These are phyloP conservation scores for Metarhizium brunneum DNA, from an alignment of 2,329 filamentous ascomycete species.

Conservation along the genomic window DNA sequence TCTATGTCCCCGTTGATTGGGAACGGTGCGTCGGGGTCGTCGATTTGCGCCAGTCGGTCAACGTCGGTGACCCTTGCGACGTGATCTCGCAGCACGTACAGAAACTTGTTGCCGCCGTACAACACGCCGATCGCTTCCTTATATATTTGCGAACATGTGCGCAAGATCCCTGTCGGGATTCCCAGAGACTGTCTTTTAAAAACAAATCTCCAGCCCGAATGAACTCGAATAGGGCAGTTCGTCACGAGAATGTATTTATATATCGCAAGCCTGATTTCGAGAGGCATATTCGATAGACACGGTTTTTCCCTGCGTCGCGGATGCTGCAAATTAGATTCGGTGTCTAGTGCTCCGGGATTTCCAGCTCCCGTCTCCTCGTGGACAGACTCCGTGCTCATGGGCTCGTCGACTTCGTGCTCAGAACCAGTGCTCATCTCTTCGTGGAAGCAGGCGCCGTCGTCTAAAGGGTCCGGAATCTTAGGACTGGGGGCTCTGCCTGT, in stretches of 20 bases:
- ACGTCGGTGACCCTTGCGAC: constrained; percentile 11
- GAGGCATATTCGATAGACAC: constrained; percentile 11
- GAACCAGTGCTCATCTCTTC: background rate
- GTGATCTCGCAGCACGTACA: constrained; percentile 34
- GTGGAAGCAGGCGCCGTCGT: background rate
- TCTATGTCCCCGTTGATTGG: constrained; percentile 1
- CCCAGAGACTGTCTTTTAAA: constrained; percentile 18
- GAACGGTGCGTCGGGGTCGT: constrained; percentile 5
- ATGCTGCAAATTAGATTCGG: background rate
- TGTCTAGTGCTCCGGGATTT: background rate
- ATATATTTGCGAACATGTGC: constrained; percentile 22
- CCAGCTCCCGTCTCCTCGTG: background rate
- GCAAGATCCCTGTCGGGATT: constrained; percentile 28
- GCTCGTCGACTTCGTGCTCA: background rate
- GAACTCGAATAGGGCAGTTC: constrained; percentile 21
- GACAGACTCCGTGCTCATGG: background rate
- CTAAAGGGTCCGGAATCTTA: background rate
- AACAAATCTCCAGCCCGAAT: constrained; percentile 23
- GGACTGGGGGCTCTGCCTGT: background rate
- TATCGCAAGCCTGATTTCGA: constrained; percentile 21
- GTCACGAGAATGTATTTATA: constrained; percentile 23
- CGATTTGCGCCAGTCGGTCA: constrained; percentile 7
- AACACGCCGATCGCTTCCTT: constrained; percentile 31
- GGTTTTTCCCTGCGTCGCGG: too few relatives aligned
- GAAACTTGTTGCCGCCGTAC: constrained; percentile 38